Evolutionary conservation across 2,329 filamentous ascomycete species (phyloP), one percentile per base, ranked within the genome.

Genomic region (Alternaria sp.): DNA sequence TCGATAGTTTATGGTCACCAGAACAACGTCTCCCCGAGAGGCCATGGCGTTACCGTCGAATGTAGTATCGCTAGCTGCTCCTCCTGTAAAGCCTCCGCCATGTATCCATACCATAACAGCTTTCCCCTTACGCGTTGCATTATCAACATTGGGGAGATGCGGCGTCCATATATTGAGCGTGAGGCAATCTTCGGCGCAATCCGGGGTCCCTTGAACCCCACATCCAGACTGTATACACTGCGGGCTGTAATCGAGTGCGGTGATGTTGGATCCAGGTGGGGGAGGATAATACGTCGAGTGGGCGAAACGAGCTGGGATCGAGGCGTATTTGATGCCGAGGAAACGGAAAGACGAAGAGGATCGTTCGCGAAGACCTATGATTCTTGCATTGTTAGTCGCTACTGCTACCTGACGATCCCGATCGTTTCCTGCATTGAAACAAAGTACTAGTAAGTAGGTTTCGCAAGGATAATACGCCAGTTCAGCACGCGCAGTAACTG

Each of bases 101-200:
- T 82, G 79, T 24, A 83, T 77, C 71, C 81, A 84, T 20, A 84
- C 70, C 75, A 84, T 80, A 12, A 84, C 82, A 2, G 82, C 80
- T 59, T 81, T 82, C 55, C 74, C 75, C 7, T 64, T 63, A 11
- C n/a, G 38, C 38, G 38, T 20, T 16, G 61, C 53, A 5, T 53
- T 38, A 14, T 65, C 65, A 32, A 54, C 43, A 24, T 61, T 20
- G 70, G 78, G 20, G 70, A 85, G 77, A 55, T 84, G 83, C 30
- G 70, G 68, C 8, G 68, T 74, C 71, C 67, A 71, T 24, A 73
- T 67, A 38, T 73, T 74, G 38, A 86, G 70, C 48, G 80, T 83
- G 6, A 84, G 69, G 54, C 83, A 85, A 54, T 84, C 82, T 63
- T 85, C 83, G 11, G 64, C 71, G 22, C 69, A 70, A 7, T 52